Percentiles rank a stretch among this genome's conserved stretches.
Evolutionary conservation across 805 yeast species (phyloP).

Genomic region (Candida andamanensis): DNA sequence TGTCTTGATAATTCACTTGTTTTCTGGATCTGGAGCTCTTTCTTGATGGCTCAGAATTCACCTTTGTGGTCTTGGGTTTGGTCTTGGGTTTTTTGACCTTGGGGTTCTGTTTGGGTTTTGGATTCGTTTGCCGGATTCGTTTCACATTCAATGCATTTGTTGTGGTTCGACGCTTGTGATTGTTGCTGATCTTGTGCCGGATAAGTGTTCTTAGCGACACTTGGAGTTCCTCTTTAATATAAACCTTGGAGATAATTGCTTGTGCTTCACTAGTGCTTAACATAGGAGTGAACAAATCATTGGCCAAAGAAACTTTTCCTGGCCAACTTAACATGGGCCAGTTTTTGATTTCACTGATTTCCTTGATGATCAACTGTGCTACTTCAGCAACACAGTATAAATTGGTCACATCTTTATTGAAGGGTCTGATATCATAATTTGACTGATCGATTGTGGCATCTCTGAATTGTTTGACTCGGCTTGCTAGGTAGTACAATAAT

Average conservation of each 20-base stretch:
- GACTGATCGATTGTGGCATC: slow-evolving; percentile 45
- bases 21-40: slow-evolving; percentile 37
- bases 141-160: background rate
- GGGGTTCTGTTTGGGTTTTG: background rate
- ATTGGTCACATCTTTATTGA: slow-evolving; percentile 25
- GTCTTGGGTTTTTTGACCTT: background rate
- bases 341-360: slow-evolving; percentile 48
- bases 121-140: background rate
- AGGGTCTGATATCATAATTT: slow-evolving; percentile 14
- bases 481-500: slow-evolving; percentile 67
- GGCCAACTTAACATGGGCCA: slow-evolving; percentile 83
- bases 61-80: slow-evolving; percentile 4
- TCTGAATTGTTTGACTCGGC: slow-evolving; percentile 71
- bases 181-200: background rate
- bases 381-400: slow-evolving; percentile 70
- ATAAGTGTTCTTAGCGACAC: slow-evolving; percentile 29
- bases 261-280: slow-evolving; percentile 54
- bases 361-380: slow-evolving; percentile 60
- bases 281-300: slow-evolving; percentile 67
- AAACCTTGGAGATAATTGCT: slow-evolving; percentile 48
- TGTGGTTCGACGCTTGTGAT: background rate
- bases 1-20: slow-evolving; percentile 27
- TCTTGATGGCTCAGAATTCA: slow-evolving; percentile 27
- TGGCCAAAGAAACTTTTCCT: slow-evolving; percentile 63
- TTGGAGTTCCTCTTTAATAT: slow-evolving; percentile 45